Evolutionary conservation across 2,329 filamentous ascomycete genomes (phyloP).

Genomic region (Colletotrichum cereale): DNA sequence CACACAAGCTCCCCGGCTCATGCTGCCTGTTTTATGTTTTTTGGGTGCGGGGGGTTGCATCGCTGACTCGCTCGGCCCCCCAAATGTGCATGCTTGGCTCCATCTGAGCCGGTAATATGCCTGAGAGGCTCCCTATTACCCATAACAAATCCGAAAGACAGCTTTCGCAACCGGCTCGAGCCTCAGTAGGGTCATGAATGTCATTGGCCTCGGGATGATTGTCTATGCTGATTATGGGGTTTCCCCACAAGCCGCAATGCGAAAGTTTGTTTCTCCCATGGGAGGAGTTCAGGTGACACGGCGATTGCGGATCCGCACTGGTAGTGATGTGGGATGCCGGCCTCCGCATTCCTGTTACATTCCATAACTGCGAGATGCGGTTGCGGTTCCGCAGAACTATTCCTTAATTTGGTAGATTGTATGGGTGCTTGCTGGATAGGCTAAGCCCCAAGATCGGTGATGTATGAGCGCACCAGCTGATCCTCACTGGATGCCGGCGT

Average conservation of each 20-base stretch:
- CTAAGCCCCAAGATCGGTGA: background rate
- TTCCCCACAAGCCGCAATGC: background rate
- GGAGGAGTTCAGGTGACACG: background rate
- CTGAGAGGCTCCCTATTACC: background rate
- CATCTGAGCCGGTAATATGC: background rate
- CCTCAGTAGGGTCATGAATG: background rate
- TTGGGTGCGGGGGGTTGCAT: too few species aligned
- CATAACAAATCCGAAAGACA: background rate
- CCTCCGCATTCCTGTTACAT: conserved; percentile 1
- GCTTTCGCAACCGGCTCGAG: background rate
- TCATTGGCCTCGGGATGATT: too few species aligned
- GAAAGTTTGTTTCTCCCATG: background rate
- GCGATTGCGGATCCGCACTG: conserved; percentile 12
- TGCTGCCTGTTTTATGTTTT: background rate
- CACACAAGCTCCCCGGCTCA: background rate
- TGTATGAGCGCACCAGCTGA: background rate
- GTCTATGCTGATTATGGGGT: background rate
- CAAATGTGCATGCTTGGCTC: background rate
- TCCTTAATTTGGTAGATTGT: background rate
- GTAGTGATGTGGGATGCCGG: background rate
- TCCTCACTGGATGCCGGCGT: background rate
- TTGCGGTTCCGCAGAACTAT: background rate
- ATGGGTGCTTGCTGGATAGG: background rate
- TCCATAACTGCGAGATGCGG: background rate
- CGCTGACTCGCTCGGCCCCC: background rate